Base-by-base conservation (phyloP, 805 yeast genomes). In the Saccharomycopsis malanga region DNA sequence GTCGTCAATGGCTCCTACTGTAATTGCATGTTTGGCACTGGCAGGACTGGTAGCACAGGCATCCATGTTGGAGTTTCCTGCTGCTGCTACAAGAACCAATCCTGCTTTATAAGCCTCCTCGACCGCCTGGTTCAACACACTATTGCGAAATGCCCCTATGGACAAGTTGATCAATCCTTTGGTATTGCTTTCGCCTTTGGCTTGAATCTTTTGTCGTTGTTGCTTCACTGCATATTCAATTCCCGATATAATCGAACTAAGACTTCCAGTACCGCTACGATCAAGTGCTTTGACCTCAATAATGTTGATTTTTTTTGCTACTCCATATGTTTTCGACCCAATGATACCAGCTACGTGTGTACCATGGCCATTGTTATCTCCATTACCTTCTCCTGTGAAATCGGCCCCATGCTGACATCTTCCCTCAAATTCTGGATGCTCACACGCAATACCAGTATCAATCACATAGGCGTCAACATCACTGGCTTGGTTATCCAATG, bases 271-370 rank as follows among this genome's bases (percentile, higher is more conserved):
- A 0, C 97, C 97, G 34, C 61, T 60, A 4, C 61, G 63, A 53
- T 81, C 80, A 44, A 87, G 67, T 0, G 87, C 88, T 58, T 88
- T 89, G 10, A 91, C 78, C 22, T 83, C 93, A 7, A 84, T 68
- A 6, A 88, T 59, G 7, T 69, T 68, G 14, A 76, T 77, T 35
- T 74, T 63, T 61, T 89, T 88, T 15, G 95, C 87, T 2, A 87
- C 93, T 4, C 97, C 97, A 65, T 69, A 88, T 2, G 80, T 76
- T 45, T 66, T 70, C 1, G 96, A 85, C 0, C 91, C 96, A 46
- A 87, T 74, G 10, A 87, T 67, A 2, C 96, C 96, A 0, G 96
- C 95, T 41, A 89, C 94, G 63, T 88, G 96, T 1, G 96, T 87
- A 0, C 96, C 97, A 61, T 88, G 97, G 0, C 96, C 96, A 56